Evolutionary conservation across 371 early-diverging fungal genomes (phyloP), one percentile per base, ranked within the genome.

Genomic region (Coemansia sp.): DNA sequence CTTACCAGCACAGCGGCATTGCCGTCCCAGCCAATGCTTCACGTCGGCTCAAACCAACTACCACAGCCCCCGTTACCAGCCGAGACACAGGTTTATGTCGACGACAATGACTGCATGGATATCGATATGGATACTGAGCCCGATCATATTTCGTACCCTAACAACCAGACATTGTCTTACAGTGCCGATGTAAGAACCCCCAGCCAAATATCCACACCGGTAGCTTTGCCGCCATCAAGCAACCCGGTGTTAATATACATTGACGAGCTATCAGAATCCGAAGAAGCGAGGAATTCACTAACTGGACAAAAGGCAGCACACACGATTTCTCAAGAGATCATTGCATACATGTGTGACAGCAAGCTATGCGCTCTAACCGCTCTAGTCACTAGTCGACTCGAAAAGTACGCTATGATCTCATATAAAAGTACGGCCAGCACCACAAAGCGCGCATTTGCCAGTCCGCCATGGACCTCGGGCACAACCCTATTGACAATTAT

Each of bases 381-480:
- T 2, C 61, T 75, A n/a, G 18, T 75, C 11, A 21, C 25, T 3
- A 42, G 60, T 12, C 67, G 64, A n/a, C 64, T 75, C 11, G 56
- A 67, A 20, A 67, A 63, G 51, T 30, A 18, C 1, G 44, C 57
- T 18, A 21, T 5, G 1, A 12, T 25, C 21, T 23, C 62, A 5
- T 67, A 62, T 33, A 37, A 44, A 3, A 4, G 6, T n/a, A 37
- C 42, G 28, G n/a, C 5, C 11, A 39, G 11, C 12, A 7, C 25
- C 0, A 39, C 52, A 44, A n/a, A 37, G 6, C 28, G 47, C 11
- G 28, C 11, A 21, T 75, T 75, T 44, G 57, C 25, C 28, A 28
- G 23, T 1, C 75, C 72, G 12, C 75, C 75, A 6, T 75, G 75
- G 75, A 48, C 12, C 11, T 72, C 72, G 44, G 48, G 64, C 26